Evolutionary conservation across 352 stramenopile species (phyloP), one percentile per base, ranked within the genome.

Genomic region (Globisporangium paroecandrum): DNA sequence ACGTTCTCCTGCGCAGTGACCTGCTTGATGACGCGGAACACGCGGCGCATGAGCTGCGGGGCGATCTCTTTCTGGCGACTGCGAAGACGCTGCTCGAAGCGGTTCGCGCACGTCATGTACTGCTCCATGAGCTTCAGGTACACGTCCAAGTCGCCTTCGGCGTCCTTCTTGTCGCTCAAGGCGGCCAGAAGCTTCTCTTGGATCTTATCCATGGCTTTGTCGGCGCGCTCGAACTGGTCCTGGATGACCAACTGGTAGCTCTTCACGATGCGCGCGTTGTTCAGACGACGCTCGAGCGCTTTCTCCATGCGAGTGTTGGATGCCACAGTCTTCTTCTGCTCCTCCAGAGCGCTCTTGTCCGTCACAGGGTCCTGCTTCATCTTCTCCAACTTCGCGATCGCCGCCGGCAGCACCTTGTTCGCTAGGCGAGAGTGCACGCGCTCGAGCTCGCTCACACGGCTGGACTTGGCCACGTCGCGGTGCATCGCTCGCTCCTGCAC

Each of bases 71-170:
- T 77, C 63, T 85, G 80, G 36, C 69, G 74, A n/a, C 77, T 71
- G 38, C 69, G 59, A n/a, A 95, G 72, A 6, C 83, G 81, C 64
- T 70, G 73, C 27, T 84, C 81, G 62, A 84, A 82, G 13, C 84
- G 83, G 64, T 79, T 84, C 8, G 77, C 85, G 13, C 72, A 77
- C 36, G 83, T 89, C 85, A 91, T 89, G 74, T 91, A 93, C 68
- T 95, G 83, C 54, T 83, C 81, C 79, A 93, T 83, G 41, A 91
- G 63, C 58, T 86, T 89, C 8, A 83, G 43, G 0, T 71, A 70
- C 41, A 91, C 72, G 38, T 90, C 82, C 63, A 91, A 32, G 53
- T 93, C 84, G 18, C 49, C 58, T 18, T 78, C 71, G n/a, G 70
- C 65, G 32, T 74, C 75, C 41, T 76, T 76, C 4, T 43, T 32